Base-by-base conservation (phyloP, 352 stramenopile genomes). In the Phytophthora cryptogea region DNA sequence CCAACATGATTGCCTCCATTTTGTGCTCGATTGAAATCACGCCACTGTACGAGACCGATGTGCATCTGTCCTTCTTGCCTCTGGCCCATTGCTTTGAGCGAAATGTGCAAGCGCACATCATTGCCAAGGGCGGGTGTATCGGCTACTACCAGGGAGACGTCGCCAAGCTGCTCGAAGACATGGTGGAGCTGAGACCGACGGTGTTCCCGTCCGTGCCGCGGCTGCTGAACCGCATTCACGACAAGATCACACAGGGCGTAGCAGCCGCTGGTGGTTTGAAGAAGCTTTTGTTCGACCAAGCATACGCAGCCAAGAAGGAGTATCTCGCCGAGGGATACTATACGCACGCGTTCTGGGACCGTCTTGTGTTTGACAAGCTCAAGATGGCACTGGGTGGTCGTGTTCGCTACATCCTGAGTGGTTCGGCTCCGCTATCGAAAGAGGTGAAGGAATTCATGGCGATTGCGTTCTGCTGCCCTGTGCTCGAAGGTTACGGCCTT, bases 161-260 rank as follows among this genome's bases (percentile, higher is more conserved):
- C 20, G 56, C 76, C 28, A 81, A 92, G 28, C 68, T 99, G 16
- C 81, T 98, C 64, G 90, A 97, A 54, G 95, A 98, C 70, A 70
- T 98, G 31, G 70, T 86, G 27, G 88, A 82, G 37, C 90, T 97
- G 64, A 78, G 87, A 56, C 95, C 94, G 0, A 98, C 94, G 2
- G 69, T 97, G 2, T 95, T 99, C 65, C 78, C 83, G 20, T 88
- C 85, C 3, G 95, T 98, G 41, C 96, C 96, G n/a, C 80, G 96
- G 14, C 78, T 99, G 13, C 72, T 98, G 41, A 98, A 98, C 65
- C 95, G 96, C 64, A 94, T 99, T 48, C 86, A 98, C 63, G 93
- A 98, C 78, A 98, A 98, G 59, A 86, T 97, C 63, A 87, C 84
- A 41, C 70, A 81, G 27, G 76, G 72, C 13, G 86, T 89, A 1